Evolutionary conservation across 2,329 filamentous ascomycete genomes (phyloP).

Genomic region (Sarocladiaceae sp.): DNA sequence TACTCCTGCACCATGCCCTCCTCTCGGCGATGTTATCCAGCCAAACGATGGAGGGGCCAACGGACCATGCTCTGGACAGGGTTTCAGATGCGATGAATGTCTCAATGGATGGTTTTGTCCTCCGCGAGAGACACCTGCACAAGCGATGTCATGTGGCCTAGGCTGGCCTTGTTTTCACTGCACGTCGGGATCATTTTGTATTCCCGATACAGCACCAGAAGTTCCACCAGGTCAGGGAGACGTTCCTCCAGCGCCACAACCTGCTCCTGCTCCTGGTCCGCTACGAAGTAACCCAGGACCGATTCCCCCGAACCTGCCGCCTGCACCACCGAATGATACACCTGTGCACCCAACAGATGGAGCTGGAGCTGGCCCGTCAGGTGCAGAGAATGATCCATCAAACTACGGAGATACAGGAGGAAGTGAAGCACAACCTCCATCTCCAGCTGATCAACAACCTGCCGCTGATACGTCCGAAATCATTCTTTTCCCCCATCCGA

Average conservation of each 20-base stretch:
- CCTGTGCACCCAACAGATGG: too few species aligned
- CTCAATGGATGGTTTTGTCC: slow-evolving; percentile 27
- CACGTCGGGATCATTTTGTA: slow-evolving; percentile 24
- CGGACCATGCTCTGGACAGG: slow-evolving; percentile 20
- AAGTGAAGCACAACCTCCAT: too few species aligned
- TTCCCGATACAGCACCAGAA: slow-evolving; percentile 9
- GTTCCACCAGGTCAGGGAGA: neutral
- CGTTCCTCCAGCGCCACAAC: neutral
- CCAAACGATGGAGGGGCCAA: neutral
- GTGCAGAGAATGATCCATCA: too few species aligned
- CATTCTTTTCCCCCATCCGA: neutral
- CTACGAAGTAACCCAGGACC: neutral
- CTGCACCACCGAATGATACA: too few species aligned
- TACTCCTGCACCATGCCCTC: neutral
- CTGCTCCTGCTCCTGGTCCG: neutral
- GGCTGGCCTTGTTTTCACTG: slow-evolving; percentile 29
- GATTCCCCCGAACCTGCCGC: too few species aligned
- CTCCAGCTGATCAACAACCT: neutral
- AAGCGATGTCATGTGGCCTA: slow-evolving; percentile 22
- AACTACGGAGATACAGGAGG: too few species aligned
- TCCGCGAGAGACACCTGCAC: slow-evolving; percentile 25
- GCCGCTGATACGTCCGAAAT: neutral
- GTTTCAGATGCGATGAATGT: slow-evolving; percentile 24
- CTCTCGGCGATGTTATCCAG: neutral
- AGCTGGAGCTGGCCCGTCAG: too few species aligned